Conservation (phyloP, 768 basidiomycete genomes). For the Serendipita sp. region DNA sequence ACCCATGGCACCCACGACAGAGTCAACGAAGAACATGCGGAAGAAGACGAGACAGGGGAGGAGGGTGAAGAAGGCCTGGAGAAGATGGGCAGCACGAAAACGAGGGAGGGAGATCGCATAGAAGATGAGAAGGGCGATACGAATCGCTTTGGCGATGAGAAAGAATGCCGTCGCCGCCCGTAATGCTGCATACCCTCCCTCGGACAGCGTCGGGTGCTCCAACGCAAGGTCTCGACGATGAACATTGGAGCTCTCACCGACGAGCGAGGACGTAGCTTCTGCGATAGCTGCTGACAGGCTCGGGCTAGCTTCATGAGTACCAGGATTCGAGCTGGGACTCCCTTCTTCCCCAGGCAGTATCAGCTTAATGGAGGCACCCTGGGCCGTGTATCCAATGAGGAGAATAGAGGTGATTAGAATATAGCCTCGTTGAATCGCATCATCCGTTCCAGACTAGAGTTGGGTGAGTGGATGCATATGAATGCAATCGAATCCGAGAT, state of each 20-base stretch:
- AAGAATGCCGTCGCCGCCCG: slow-evolving; percentile 7
- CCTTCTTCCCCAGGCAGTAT: not conserved
- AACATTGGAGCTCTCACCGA: not conserved
- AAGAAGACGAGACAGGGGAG: slow-evolving; percentile 8
- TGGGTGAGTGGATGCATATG: not conserved
- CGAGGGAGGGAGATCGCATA: slow-evolving; percentile 3
- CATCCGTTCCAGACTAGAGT: slow-evolving; percentile 10
- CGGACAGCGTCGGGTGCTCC: not conserved
- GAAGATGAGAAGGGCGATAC: not conserved
- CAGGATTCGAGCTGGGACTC: not conserved
- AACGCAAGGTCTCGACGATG: not conserved
- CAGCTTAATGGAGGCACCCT: slow-evolving; percentile 7
- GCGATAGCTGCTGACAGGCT: not conserved
- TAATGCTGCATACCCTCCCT: not conserved
- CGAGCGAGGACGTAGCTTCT: not conserved
- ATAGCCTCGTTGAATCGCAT: slow-evolving; percentile 7
- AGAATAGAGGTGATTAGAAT: slow-evolving; percentile 4
- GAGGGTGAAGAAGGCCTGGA: not conserved
- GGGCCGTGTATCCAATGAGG: slow-evolving; percentile 8
- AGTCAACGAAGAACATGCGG: not conserved
- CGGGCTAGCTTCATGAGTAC: not conserved
- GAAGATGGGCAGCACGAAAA: slow-evolving; percentile 7
- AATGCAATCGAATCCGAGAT: not conserved
- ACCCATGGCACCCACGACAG: not conserved
- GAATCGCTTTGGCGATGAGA: slow-evolving; percentile 8